Conservation (phyloP, 305 asterid species). For the Stenogyne calaminthoides region DNA sequence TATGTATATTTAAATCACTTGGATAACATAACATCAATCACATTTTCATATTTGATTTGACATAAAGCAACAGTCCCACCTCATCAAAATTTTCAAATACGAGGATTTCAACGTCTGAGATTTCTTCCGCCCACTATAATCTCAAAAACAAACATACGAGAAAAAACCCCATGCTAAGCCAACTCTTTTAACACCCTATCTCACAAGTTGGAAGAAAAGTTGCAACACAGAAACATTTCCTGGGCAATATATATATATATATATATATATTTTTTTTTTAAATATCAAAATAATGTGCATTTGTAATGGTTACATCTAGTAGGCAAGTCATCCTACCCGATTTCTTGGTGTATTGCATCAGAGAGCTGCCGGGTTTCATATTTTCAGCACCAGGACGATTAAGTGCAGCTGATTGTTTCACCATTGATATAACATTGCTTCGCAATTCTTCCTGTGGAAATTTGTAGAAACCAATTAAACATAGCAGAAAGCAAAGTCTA, state of each 20-base stretch:
- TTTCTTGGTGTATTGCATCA: conserved; percentile 90
- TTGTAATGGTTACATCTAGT: background rate
- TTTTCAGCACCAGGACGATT: conserved; percentile 75
- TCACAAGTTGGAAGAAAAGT: background rate
- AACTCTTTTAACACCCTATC: background rate
- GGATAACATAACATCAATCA: too few species aligned
- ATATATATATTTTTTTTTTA: too few species aligned
- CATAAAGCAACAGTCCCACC: too few species aligned
- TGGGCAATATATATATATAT: background rate
- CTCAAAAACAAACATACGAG: background rate
- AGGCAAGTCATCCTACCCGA: conserved; percentile 57
- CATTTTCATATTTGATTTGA: too few species aligned
- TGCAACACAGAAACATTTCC: background rate
- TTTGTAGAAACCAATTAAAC: conserved; percentile 3
- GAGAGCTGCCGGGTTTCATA: conserved; percentile 96
- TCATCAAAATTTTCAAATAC: too few species aligned
- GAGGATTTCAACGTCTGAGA: too few species aligned
- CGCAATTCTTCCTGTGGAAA: conserved; percentile 70
- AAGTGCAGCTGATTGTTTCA: conserved; percentile 73
- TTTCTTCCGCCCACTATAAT: too few species aligned
- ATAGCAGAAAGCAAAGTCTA: conserved; percentile 17
- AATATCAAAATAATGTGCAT: background rate
- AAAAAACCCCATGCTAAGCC: background rate
- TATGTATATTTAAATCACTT: too few species aligned
- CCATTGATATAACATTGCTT: conserved; percentile 59